Percentiles rank a stretch among this genome's conserved stretches.
These are phyloP conservation scores for Exophiala phaeomuriformis DNA, from an alignment of 2,329 filamentous ascomycete species.

Conservation along the genomic window DNA sequence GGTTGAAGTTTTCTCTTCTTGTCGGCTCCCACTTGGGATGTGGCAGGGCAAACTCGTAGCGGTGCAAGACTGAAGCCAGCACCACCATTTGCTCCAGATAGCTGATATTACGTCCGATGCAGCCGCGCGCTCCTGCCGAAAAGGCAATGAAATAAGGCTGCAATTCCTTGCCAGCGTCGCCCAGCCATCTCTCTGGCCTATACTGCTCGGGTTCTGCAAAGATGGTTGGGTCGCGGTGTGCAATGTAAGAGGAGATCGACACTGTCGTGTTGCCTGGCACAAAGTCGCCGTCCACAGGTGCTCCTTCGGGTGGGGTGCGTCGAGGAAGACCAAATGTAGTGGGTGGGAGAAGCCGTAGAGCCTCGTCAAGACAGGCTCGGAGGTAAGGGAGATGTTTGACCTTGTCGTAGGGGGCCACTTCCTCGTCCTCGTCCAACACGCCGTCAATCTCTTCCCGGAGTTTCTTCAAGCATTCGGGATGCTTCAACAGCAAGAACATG, in stretches of 20 bases:
- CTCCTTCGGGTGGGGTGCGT: constrained; percentile 41
- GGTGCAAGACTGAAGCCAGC: constrained; percentile 30
- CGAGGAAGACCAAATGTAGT: constrained; percentile 41
- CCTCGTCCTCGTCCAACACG: constrained; percentile 39
- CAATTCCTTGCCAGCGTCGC: constrained; percentile 15
- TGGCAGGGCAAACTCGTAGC: constrained; percentile 30
- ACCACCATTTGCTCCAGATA: constrained; percentile 23
- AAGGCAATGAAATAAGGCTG: constrained; percentile 31
- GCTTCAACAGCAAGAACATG: constrained; percentile 46
- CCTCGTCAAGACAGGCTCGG: constrained; percentile 47
- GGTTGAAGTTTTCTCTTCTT: constrained; percentile 30
- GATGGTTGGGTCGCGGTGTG: constrained; percentile 40
- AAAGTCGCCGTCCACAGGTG: constrained; percentile 40
- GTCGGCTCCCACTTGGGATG: constrained; percentile 28
- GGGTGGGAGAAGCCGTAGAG: constrained; percentile 41
- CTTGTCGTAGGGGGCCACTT: constrained; percentile 44
- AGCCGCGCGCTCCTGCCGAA: constrained; percentile 35
- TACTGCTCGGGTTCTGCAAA: constrained; percentile 59
- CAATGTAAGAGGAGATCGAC: constrained; percentile 38
- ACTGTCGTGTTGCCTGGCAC: constrained; percentile 38
- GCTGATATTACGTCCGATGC: constrained; percentile 32
- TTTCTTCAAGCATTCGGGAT: constrained; percentile 37
- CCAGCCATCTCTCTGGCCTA: constrained; percentile 52
- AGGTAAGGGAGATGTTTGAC: constrained; percentile 48
- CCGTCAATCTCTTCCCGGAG: constrained; percentile 43